Base-by-base conservation (phyloP, 2,329 filamentous ascomycete genomes). In the Fusarium brevicatenulatum region DNA sequence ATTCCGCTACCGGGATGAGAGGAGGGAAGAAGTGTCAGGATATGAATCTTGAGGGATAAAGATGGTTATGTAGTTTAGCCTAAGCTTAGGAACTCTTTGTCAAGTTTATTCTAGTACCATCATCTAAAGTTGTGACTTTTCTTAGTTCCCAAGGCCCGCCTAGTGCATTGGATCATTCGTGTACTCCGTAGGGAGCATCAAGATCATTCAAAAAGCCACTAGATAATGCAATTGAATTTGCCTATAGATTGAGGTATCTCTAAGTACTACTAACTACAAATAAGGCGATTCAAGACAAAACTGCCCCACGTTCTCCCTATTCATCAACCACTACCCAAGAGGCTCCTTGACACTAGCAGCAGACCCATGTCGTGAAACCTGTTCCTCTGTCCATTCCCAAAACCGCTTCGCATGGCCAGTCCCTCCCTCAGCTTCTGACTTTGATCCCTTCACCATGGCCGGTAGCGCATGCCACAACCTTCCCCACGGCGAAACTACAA, bases 351-450 rank as follows among this genome's bases (percentile, higher is more conserved):
- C 11, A 19, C 16, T 5, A 13, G 47, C 2, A 50, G 11, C 10
- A 19, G 50, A 13, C 1, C 0, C 5, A 28, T 30, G 1, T 9
- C 18, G 23, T 5, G 23, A 28, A 7, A 54, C 13, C 5, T 84
- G 81, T 25, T 77, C 78, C 57, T 82, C 79, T 1, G 76, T 78
- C 83, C 83, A 85, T 7, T 82, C 76, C 81, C 81, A 85, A 32
- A 84, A 84, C 19, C 78, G 72, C 25, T 74, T 71, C 0, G 77
- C 81, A 7, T 71, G 63, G 3, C 81, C 82, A 9, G 69, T 79
- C 3, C 83, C 82, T 0, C 83, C 82, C 36, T 84, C 80, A 6
- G 70, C 66, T 39, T 77, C 69, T 2, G 76, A 65, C 73, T 80
- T 81, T 13, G 75, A 71, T 9, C 77, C 78, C 5, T 70, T 63